Base-by-base conservation (phyloP, 257 asterid species). In the Primulina tabacum region DNA sequence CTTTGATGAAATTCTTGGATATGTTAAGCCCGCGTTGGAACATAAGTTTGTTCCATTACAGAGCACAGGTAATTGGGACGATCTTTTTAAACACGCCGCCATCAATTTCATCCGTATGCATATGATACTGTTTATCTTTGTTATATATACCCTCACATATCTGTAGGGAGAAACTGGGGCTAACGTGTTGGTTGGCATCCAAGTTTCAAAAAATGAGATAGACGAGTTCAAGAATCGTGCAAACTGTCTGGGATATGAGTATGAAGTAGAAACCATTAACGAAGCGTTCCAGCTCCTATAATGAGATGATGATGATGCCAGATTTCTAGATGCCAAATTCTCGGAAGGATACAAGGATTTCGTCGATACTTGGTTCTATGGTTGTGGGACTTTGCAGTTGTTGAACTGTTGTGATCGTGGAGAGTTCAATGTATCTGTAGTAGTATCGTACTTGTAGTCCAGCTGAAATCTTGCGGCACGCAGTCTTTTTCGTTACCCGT, bases 21-120 rank as follows among this genome's bases (percentile, higher is more conserved):
- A 84, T 83, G 65, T 79, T 93, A 79, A 90, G 97, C 77, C 97
- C 96, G 18, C 91, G 92, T 17, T 93, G 99, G 99, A 93, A 93
- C 70, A 93, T 93, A 72, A 93, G 92, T 72, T 84, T 93, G 84
- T 93, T 93, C 84, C 99, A 93, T 68, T 93, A 93, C 79, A 92
- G 99, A 37, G 89, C 88, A 60, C 97, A 90, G 97, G 99, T 93
- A 68, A 30, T 35, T 10, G 80, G 47, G 32, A 70, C 26, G 62
- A 28, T 47, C 11, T 62, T 60, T 60, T 21, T 0, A 33, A 50
- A 4, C 34, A 20, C 8, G 21, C 33, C 24, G 29, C 62, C 7
- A 11, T 18, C 20, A 57, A 14, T 69, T 62, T 24, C 26, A 77
- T 12, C 1, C 65, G 20, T 59, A 5, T 67, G 16, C 53, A 8